Conservation (phyloP, 1,284 basidiomycete genomes). For the Ceratobasidium sp. region DNA sequence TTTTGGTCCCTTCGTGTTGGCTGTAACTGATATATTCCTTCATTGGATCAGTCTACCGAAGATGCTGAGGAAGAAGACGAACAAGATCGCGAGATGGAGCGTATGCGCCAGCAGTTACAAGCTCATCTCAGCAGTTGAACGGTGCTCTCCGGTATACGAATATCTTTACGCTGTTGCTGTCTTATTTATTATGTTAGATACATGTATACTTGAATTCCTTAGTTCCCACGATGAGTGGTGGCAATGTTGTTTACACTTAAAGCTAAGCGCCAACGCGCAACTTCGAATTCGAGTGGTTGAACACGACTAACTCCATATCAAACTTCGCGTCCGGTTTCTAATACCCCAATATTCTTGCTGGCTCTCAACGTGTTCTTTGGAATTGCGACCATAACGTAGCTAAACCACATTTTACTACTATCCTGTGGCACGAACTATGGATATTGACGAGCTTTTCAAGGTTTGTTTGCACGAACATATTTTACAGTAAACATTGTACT, state of each 20-base stretch:
- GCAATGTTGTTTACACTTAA: slow-evolving; percentile 12
- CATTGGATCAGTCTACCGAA: slow-evolving; percentile 56
- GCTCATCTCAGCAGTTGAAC: slow-evolving; percentile 75
- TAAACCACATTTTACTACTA: no score
- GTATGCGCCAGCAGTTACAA: slow-evolving; percentile 83
- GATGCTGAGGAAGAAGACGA: slow-evolving; percentile 75
- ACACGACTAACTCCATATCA: background rate
- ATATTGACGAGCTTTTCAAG: slow-evolving; percentile 83
- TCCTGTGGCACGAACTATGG: no score
- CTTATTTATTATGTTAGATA: slow-evolving; percentile 36
- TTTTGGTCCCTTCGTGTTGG: background rate
- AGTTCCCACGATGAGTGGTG: background rate
- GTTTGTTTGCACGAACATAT: slow-evolving; percentile 51
- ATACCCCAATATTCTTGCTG: no score
- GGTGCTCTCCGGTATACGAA: background rate
- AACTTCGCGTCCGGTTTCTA: background rate
- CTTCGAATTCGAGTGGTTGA: slow-evolving; percentile 5
- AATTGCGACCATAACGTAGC: no score
- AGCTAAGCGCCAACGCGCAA: slow-evolving; percentile 15
- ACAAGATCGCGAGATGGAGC: slow-evolving; percentile 81
- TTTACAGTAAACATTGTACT: slow-evolving; percentile 8
- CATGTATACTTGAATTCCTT: background rate
- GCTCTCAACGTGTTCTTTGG: no score
- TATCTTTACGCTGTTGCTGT: slow-evolving; percentile 2
- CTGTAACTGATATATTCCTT: background rate